Evolutionary conservation across 306 rosid genomes (phyloP).

Genomic region (Sechiopsis laciniata): DNA sequence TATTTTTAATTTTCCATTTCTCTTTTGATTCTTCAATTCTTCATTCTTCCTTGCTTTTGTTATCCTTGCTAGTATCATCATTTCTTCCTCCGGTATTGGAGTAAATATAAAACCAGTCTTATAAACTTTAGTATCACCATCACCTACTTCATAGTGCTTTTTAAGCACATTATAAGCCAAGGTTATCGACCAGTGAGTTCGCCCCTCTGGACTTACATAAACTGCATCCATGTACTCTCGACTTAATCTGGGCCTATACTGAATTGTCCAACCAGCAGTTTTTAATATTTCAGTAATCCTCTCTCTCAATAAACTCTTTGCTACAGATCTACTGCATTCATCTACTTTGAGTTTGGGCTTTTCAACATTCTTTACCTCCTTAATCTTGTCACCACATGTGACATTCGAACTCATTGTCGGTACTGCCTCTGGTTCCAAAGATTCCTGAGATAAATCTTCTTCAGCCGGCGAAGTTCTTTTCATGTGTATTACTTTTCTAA

Average conservation of each 20-base stretch:
- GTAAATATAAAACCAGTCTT: conserved; percentile 58
- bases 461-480: conserved; percentile 28
- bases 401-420: conserved; percentile 23
- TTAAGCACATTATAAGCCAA: conserved; percentile 70
- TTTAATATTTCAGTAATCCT: conserved; percentile 49
- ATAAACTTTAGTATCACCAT: conserved; percentile 45
- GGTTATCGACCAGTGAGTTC: conserved; percentile 93
- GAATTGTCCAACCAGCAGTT: conserved; percentile 84
- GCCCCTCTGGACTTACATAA: conserved; percentile 64
- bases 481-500: conserved; percentile 24
- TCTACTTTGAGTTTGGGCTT: conserved; percentile 15
- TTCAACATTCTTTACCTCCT: conserved; percentile 16
- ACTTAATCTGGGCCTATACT: conserved; percentile 60
- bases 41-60: conserved; percentile 30
- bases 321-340: conserved; percentile 24
- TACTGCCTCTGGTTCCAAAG: conserved; percentile 34
- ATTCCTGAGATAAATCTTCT: conserved; percentile 23
- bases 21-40: conserved; percentile 10
- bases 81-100: conserved; percentile 64
- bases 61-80: conserved; percentile 45
- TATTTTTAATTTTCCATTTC: not conserved
- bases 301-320: conserved; percentile 55
- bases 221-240: conserved; percentile 64
- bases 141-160: conserved; percentile 52
- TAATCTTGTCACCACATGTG: conserved; percentile 11